Conservation (phyloP, 345 rosid species). For the Brassica cretica region DNA sequence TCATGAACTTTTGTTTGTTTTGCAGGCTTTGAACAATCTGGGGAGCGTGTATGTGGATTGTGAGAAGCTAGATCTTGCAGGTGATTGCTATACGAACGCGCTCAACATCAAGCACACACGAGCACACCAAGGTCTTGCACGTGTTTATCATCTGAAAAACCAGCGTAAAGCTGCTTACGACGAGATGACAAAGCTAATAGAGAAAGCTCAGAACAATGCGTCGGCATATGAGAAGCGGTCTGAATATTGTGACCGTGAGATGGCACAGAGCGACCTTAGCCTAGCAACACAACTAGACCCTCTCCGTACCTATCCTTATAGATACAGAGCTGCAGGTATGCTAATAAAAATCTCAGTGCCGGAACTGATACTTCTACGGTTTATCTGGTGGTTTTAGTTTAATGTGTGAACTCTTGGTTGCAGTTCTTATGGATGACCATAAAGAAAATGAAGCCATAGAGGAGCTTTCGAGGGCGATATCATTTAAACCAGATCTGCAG, state of each 20-base stretch:
- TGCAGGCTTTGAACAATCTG: constrained; percentile 89
- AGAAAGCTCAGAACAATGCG: constrained; percentile 85
- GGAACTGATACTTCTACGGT: background rate
- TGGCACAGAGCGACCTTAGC: constrained; percentile 84
- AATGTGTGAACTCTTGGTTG: constrained; percentile 22
- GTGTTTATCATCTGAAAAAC: constrained; percentile 81
- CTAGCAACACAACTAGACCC: constrained; percentile 87
- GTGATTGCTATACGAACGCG: constrained; percentile 84
- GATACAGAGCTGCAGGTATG: constrained; percentile 95
- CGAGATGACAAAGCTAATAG: constrained; percentile 95
- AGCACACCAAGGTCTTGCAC: constrained; percentile 96
- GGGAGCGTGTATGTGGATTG: constrained; percentile 88
- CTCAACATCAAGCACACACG: constrained; percentile 93
- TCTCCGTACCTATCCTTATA: constrained; percentile 91
- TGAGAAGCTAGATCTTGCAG: constrained; percentile 85
- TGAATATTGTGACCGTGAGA: constrained; percentile 89
- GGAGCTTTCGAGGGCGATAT: constrained; percentile 79
- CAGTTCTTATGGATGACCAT: constrained; percentile 98
- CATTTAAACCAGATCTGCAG: constrained; percentile 92
- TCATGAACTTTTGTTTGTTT: constrained; percentile 15
- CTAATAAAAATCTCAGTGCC: background rate
- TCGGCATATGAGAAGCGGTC: constrained; percentile 96
- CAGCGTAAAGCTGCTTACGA: constrained; percentile 84
- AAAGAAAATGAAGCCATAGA: constrained; percentile 82
- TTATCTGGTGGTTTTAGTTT: background rate